Conservation (phyloP, 768 basidiomycete species). For the Scleroderma citrinum region DNA sequence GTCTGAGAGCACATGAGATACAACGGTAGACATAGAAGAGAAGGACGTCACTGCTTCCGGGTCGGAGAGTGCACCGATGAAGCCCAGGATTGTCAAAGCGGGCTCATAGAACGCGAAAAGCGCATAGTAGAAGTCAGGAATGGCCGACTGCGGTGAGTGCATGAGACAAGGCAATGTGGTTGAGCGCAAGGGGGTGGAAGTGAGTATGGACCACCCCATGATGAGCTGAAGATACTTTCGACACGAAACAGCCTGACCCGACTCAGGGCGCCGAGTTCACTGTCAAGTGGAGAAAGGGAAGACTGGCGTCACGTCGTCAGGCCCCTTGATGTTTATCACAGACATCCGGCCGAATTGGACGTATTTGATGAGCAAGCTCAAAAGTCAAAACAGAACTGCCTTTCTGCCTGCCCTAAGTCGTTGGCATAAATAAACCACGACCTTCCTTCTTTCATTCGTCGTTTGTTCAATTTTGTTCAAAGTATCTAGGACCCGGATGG, state of each 20-base stretch:
- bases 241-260: background rate
- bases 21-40: background rate
- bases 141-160: conserved; percentile 47
- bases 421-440: background rate
- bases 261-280: background rate
- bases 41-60: conserved; percentile 49
- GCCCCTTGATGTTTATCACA: background rate
- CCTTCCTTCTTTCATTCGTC: no score
- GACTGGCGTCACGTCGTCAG: background rate
- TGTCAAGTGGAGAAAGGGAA: background rate
- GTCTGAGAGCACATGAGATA: conserved; percentile 36
- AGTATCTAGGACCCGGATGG: no score
- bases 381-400: background rate
- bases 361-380: background rate
- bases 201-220: background rate
- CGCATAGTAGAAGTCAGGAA: conserved; percentile 68
- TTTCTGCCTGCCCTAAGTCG: conserved; percentile 24
- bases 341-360: background rate
- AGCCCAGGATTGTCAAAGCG: conserved; percentile 54
- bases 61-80: conserved; percentile 60
- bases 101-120: conserved; percentile 76
- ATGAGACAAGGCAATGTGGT: conserved; percentile 20
- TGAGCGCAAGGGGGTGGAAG: background rate
- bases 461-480: no score
- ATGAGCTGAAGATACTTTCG: conserved; percentile 3